phyloP scores from a whole-genome alignment of 192 early-diverging fungal genomes.

The Coemansia furcata region DNA sequence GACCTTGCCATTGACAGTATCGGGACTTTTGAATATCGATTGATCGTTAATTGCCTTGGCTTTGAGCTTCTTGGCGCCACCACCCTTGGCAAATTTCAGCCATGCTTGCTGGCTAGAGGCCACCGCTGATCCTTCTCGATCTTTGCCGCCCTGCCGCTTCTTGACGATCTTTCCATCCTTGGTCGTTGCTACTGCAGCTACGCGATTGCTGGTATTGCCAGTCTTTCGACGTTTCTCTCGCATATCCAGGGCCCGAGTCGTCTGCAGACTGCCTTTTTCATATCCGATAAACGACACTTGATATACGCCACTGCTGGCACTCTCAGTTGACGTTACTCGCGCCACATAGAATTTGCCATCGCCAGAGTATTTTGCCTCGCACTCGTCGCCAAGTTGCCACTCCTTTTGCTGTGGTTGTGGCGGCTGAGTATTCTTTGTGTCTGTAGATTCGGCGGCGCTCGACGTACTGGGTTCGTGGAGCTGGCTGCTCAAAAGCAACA shows the following conservation, averaged over 20 bases:
- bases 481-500: conserved; percentile 26
- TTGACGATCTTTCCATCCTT: conserved; percentile 20
- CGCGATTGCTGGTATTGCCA: background rate
- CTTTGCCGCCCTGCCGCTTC: conserved; percentile 10
- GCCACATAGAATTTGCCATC: conserved; percentile 24
- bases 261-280: conserved; percentile 24
- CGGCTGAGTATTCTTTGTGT: background rate
- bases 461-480: conserved; percentile 4
- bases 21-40: conserved; percentile 52
- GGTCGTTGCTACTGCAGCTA: background rate
- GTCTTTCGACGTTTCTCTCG: background rate
- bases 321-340: conserved; percentile 10
- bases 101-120: conserved; percentile 44
- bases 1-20: conserved; percentile 38
- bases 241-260: conserved; percentile 14
- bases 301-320: conserved; percentile 2
- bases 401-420: background rate
- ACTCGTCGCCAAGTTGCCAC: conserved; percentile 25
- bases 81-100: conserved; percentile 44
- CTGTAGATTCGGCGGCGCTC: conserved; percentile 2
- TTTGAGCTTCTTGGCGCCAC: conserved; percentile 32
- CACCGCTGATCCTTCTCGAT: conserved; percentile 1
- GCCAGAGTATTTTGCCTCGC: conserved; percentile 22
- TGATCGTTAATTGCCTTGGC: conserved; percentile 48
- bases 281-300: conserved; percentile 36